Conservation (phyloP, 1,139 yeast species). For the Magnusiomyces tetraspermus region DNA sequence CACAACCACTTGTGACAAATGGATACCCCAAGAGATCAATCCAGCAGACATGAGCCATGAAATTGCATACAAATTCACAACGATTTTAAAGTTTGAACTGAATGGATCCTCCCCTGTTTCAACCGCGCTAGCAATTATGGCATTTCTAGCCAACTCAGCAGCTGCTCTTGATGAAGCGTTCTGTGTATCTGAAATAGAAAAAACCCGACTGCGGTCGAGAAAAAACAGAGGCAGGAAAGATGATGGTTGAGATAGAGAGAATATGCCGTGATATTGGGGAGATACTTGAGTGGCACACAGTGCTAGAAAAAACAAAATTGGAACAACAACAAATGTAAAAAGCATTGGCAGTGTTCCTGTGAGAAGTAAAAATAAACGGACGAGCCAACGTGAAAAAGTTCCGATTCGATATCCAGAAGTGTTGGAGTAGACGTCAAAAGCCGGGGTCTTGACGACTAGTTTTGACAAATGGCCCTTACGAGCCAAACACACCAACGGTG, state of each 20-base stretch:
- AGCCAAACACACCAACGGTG: not conserved
- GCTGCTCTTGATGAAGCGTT: not conserved
- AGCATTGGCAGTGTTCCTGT: not conserved
- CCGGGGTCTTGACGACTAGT: not conserved
- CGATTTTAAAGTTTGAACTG: not conserved
- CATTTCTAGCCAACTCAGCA: not conserved
- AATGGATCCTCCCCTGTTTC: not conserved
- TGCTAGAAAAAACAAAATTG: not conserved
- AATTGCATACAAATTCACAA: not conserved
- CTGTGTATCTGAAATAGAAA: not conserved
- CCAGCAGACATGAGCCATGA: not conserved
- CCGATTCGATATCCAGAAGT: not conserved
- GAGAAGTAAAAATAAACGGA: not conserved
- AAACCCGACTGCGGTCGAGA: not conserved
- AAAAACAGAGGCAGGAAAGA: not conserved
- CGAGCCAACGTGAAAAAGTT: not conserved
- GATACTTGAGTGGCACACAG: not conserved
- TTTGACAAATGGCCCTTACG: not conserved
- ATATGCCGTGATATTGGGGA: not conserved
- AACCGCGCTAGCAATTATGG: not conserved
- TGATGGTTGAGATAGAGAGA: not conserved
- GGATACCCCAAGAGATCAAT: not conserved
- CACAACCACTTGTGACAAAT: not conserved
- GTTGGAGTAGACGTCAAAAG: conserved; percentile 1
- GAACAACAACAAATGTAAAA: not conserved